Conservation (phyloP, 192 early-diverging fungal species). For the Podila clonocystis region DNA sequence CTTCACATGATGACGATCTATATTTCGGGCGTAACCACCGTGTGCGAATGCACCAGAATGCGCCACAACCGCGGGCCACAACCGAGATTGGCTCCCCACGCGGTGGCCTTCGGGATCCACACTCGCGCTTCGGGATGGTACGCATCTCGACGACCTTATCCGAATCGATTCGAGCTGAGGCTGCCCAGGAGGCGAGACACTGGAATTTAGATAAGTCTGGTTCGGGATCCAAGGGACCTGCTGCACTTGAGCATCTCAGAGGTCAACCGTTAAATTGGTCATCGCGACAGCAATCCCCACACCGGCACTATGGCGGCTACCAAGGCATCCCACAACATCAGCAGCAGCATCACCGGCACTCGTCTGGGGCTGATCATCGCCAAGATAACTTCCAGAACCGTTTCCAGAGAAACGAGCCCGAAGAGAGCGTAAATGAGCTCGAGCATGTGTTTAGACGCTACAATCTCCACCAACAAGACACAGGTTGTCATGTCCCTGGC, state of each 20-base stretch:
- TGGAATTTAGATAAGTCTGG: constrained; percentile 10
- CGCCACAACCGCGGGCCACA: constrained; percentile 21
- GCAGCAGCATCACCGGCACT: neutral
- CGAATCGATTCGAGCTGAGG: constrained; percentile 45
- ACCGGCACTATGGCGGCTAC: constrained; percentile 6
- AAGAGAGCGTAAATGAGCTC: constrained; percentile 14
- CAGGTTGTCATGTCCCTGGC: neutral
- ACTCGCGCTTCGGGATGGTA: constrained; percentile 29
- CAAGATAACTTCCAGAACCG: constrained; percentile 22
- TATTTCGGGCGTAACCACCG: constrained; percentile 12
- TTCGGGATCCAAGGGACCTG: constrained; percentile 34
- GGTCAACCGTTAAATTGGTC: neutral
- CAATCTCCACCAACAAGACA: constrained; percentile 5
- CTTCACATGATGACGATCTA: constrained; percentile 2
- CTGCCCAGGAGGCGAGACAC: constrained; percentile 32
- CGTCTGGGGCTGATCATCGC: constrained; percentile 14
- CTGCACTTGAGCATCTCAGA: constrained; percentile 37
- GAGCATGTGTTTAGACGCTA: constrained; percentile 17
- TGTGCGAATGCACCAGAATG: constrained; percentile 16
- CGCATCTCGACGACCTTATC: constrained; percentile 34
- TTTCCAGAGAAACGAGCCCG: neutral
- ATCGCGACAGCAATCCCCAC: neutral
- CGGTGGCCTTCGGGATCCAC: neutral
- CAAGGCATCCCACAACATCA: constrained; percentile 2
- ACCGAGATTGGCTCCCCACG: constrained; percentile 18